These are phyloP conservation scores for Picochlorum sp. DNA, from an alignment of 139 green algal genomes.

Conservation along the genomic window DNA sequence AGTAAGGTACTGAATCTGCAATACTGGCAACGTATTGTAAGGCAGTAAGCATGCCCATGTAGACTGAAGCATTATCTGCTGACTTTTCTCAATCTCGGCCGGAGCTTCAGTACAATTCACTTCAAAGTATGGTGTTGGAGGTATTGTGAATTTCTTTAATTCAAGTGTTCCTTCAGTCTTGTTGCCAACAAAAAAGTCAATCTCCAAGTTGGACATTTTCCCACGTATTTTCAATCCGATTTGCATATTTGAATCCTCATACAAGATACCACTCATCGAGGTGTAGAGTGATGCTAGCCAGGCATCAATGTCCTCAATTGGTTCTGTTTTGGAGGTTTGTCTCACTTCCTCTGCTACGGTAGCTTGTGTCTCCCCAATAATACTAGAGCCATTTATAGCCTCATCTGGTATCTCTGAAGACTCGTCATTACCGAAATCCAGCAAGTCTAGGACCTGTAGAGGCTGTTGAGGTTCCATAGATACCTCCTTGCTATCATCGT, in stretches of 20 bases:
- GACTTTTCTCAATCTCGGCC: conserved; percentile 24
- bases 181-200: conserved; percentile 87
- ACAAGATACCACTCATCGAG: conserved; percentile 72
- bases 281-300: conserved; percentile 55
- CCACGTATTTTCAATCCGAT: conserved; percentile 77
- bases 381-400: too few species aligned
- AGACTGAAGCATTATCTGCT: conserved; percentile 47
- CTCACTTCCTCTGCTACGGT: conserved; percentile 3
- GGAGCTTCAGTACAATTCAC: conserved; percentile 41
- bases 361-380: not conserved
- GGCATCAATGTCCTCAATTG: conserved; percentile 41
- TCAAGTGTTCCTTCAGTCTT: conserved; percentile 51
- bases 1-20: conserved; percentile 50
- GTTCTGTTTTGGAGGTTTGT: conserved; percentile 10
- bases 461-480: not conserved
- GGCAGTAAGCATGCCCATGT: conserved; percentile 36
- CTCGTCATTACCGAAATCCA: conserved; percentile 7
- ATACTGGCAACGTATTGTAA: conserved; percentile 28
- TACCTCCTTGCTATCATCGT: not conserved
- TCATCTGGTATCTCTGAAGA: not conserved
- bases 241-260: conserved; percentile 90
- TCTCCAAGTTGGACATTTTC: conserved; percentile 31
- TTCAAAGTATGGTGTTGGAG: conserved; percentile 32
- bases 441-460: conserved; percentile 7
- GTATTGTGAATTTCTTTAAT: conserved; percentile 18